These are phyloP conservation scores for Neobulgaria alba DNA, from an alignment of 2,329 filamentous ascomycete genomes.

Conservation along the genomic window DNA sequence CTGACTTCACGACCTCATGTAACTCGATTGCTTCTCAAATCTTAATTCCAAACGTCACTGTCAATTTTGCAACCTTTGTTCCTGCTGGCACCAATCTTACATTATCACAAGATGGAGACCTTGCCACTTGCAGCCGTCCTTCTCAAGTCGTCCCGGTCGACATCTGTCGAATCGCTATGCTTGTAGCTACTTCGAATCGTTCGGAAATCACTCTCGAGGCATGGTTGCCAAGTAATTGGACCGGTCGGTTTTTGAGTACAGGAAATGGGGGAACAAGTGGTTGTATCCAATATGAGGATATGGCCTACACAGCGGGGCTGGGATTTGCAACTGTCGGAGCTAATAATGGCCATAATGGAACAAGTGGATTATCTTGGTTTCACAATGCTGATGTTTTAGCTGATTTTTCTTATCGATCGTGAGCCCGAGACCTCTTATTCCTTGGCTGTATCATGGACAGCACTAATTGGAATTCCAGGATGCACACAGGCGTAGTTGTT, in stretches of 20 bases:
- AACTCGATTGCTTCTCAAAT: too few species aligned
- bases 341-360: slow-evolving; percentile 24
- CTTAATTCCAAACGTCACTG: too few species aligned
- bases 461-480: slow-evolving; percentile 3
- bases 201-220: slow-evolving; percentile 13
- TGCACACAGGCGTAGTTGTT: slow-evolving; percentile 5
- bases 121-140: slow-evolving; percentile 11
- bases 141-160: slow-evolving; percentile 11
- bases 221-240: slow-evolving; percentile 31
- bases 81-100: background rate
- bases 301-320: slow-evolving; percentile 14
- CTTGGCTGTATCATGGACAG: background rate
- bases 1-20: too few species aligned
- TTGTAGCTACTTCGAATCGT: slow-evolving; percentile 10
- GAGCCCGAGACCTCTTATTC: too few species aligned
- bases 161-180: slow-evolving; percentile 17
- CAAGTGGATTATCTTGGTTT: slow-evolving; percentile 11
- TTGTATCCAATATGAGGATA: slow-evolving; percentile 17
- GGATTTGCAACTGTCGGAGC: slow-evolving; percentile 21
- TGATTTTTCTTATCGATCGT: slow-evolving; percentile 20
- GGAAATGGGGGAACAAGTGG: slow-evolving; percentile 25
- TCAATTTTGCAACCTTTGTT: background rate
- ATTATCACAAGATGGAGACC: background rate
- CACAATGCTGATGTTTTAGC: slow-evolving; percentile 17
- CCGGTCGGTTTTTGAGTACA: slow-evolving; percentile 33